Base-by-base conservation (phyloP, 208 protist genomes). In the Leptomonas seymouri region DNA sequence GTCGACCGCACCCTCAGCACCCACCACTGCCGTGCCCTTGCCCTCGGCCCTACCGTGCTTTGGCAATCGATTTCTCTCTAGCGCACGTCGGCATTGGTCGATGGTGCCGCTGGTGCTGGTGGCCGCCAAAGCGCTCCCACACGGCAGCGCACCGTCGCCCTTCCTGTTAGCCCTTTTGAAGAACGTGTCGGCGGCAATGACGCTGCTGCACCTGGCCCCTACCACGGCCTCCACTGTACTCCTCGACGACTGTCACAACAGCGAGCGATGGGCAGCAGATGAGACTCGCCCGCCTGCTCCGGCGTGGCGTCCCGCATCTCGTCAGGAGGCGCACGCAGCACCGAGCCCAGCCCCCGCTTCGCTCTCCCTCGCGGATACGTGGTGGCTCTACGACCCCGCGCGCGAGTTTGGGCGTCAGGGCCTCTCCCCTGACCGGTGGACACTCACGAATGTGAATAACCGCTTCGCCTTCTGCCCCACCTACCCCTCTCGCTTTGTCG, bases 341-440 rank as follows among this genome's bases (percentile, higher is more conserved):
- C 1, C 66, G 16, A 1, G 30, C 49, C 20, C 56, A 8, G n/a
- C 67, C 3, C 6, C 57, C 4, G 15, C 60, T 15, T 18, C 27
- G 16, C 53, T 57, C 30, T 57, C 49, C 23, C 56, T 77, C 18
- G 71, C 69, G 2, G 64, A 71, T 36, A 71, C 71, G 55, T 90
- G 84, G 81, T 87, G 81, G 81, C 63, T 84, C n/a, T 90, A 82
- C 70, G 69, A 78, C 54, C 51, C 78, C n/a, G 12, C 27, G 3
- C 57, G 68, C 3, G 84, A 90, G 58, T 87, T 76, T 34, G 12
- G 3, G 41, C 78, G 85, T 0, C 79, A 86, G 59, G 67, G 67
- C 8, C 57, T 86, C 23, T 54, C 75, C 15, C 36, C 50, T 12
- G 67, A 77, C 12, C 62, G 66, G 23, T 90, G 76, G 78, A 25